Percentiles rank a stretch among this genome's conserved stretches.
Conservation (phyloP, 2,329 filamentous ascomycete species). For the Calonectria multiphialidica region DNA sequence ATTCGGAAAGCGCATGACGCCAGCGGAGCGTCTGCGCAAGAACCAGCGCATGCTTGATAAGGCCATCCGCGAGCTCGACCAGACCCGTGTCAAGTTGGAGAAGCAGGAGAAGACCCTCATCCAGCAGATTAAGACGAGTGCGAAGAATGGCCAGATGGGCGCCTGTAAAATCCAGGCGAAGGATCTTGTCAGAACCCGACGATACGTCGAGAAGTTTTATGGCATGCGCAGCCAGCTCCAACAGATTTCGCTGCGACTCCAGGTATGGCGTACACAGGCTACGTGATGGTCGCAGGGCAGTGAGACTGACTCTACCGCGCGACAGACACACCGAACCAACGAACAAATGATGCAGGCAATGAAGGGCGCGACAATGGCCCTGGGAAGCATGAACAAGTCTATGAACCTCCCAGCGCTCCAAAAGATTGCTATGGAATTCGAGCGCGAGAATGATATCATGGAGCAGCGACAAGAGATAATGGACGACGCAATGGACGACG, state of each 20-base stretch:
- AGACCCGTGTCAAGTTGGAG: conserved; percentile 94
- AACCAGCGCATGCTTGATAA: conserved; percentile 98
- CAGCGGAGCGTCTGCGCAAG: conserved; percentile 89
- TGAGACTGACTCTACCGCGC: conserved; percentile 24
- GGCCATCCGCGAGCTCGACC: conserved; percentile 95
- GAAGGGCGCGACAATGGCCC: conserved; percentile 94
- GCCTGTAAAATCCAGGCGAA: conserved; percentile 98
- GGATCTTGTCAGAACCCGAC: conserved; percentile 91
- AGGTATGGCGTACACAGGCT: conserved; percentile 65
- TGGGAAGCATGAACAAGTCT: conserved; percentile 96
- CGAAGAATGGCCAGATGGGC: conserved; percentile 98
- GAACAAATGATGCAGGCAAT: conserved; percentile 99
- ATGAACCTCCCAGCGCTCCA: conserved; percentile 98
- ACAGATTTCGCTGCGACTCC: conserved; percentile 93
- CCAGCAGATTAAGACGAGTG: conserved; percentile 96
- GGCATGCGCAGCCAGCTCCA: conserved; percentile 97
- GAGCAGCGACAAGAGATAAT: conserved; percentile 99
- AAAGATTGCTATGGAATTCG: conserved; percentile 98
- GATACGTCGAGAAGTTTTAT: conserved; percentile 98
- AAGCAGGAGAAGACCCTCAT: conserved; percentile 99
- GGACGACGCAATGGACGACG: conserved; percentile 98
- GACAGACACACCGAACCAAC: conserved; percentile 93
- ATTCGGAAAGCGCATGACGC: conserved; percentile 99
- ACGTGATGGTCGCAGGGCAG: not conserved
- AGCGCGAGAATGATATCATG: conserved; percentile 99